Evolutionary conservation across 305 asterid genomes (phyloP).

Genomic region (Nicotiana rustica): DNA sequence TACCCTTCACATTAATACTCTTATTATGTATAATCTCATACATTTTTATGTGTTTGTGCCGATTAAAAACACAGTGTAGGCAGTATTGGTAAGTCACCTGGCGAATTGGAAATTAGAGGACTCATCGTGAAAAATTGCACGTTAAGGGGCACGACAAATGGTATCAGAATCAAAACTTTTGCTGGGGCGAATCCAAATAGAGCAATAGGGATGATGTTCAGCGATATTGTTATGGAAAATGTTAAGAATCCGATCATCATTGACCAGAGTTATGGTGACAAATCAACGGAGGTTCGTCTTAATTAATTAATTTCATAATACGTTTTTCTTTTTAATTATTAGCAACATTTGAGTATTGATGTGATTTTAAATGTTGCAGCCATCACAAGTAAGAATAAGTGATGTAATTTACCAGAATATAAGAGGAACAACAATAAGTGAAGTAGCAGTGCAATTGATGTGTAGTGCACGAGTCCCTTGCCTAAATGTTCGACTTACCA

Average conservation of each 20-base stretch:
- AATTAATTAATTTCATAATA: neutral
- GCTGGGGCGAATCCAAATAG: conserved; percentile 51
- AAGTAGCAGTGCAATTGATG: conserved; percentile 46
- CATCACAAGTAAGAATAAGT: conserved; percentile 62
- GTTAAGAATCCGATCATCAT: conserved; percentile 69
- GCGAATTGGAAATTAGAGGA: conserved; percentile 63
- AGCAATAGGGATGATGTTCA: conserved; percentile 58
- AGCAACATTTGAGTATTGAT: neutral
- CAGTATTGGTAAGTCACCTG: conserved; percentile 60
- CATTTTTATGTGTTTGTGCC: neutral
- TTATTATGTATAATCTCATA: neutral
- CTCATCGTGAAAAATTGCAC: conserved; percentile 64
- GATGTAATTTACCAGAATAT: conserved; percentile 64
- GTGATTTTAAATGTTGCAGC: conserved; percentile 44
- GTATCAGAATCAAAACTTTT: conserved; percentile 67
- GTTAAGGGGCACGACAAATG: conserved; percentile 60
- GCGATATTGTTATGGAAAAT: conserved; percentile 52
- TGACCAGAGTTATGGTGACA: conserved; percentile 56
- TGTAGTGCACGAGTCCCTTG: conserved; percentile 67
- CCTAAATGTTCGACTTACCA: conserved; percentile 46
- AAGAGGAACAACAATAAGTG: conserved; percentile 57
- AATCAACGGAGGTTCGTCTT: conserved; percentile 44
- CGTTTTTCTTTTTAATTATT: neutral
- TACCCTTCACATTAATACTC: neutral
- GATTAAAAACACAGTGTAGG: conserved; percentile 53